A percentile compares a stretch with the other conserved stretches of the same genome.
These are phyloP conservation scores for Teunomyces panamensis DNA, from an alignment of 805 yeast genomes.

Conservation along the genomic window DNA sequence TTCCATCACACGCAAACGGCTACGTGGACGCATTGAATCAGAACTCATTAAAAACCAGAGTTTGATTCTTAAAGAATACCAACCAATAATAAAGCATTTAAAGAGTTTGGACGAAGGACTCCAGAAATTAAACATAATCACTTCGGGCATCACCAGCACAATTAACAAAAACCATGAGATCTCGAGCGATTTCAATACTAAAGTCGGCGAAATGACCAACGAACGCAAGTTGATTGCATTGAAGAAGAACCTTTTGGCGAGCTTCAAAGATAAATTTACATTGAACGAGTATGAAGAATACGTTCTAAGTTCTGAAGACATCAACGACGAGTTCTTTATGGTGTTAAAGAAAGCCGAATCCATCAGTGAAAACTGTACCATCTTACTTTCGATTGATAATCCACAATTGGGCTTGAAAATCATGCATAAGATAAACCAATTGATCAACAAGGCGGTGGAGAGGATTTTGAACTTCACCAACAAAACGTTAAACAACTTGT, in stretches of 20 bases:
- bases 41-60: slow-evolving; percentile 57
- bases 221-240: slow-evolving; percentile 36
- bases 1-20: slow-evolving; percentile 55
- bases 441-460: slow-evolving; percentile 42
- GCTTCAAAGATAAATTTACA: slow-evolving; percentile 61
- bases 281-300: slow-evolving; percentile 71
- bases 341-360: slow-evolving; percentile 58
- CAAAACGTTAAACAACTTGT: slow-evolving; percentile 30
- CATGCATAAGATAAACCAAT: slow-evolving; percentile 52
- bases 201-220: slow-evolving; percentile 24
- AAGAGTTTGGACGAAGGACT: slow-evolving; percentile 18
- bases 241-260: slow-evolving; percentile 50
- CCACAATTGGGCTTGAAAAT: slow-evolving; percentile 63
- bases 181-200: slow-evolving; percentile 20
- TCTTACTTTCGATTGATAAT: slow-evolving; percentile 67
- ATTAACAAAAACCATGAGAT: slow-evolving; percentile 24
- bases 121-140: slow-evolving; percentile 15
- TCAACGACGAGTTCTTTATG: slow-evolving; percentile 55
- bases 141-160: slow-evolving; percentile 39
- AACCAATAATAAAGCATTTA: slow-evolving; percentile 27
- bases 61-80: slow-evolving; percentile 29
- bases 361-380: slow-evolving; percentile 66
- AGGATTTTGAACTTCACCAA: slow-evolving; percentile 29
- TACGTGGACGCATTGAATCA: slow-evolving; percentile 58
- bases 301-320: slow-evolving; percentile 45